These are phyloP conservation scores for Fragilaria crotonensis DNA, from an alignment of 108 stramenopile species.

Conservation along the genomic window DNA sequence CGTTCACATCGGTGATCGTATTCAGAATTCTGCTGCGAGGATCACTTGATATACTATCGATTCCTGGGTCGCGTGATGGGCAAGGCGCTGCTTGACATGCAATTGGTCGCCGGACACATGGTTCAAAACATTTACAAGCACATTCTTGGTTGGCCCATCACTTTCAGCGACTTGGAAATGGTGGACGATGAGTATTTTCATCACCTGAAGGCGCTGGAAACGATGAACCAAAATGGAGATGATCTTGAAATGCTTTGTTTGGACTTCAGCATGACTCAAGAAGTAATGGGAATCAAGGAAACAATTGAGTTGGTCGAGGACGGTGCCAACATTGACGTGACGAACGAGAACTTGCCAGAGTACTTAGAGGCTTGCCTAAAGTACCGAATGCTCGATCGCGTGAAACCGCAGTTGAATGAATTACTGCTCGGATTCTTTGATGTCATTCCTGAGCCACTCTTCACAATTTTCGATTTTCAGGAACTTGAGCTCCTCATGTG, in stretches of 20 bases:
- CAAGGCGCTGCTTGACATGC: conserved; percentile 96
- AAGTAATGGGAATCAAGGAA: conserved; percentile 63
- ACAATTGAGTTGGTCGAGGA: conserved; percentile 78
- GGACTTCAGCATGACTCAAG: conserved; percentile 89
- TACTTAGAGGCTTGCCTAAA: conserved; percentile 91
- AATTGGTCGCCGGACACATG: conserved; percentile 96
- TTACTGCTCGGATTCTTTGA: conserved; percentile 93
- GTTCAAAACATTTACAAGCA: conserved; percentile 97
- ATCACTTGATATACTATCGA: conserved; percentile 92
- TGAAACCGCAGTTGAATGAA: conserved; percentile 85
- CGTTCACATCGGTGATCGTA: too few relatives aligned
- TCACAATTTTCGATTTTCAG: conserved; percentile 93
- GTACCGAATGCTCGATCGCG: conserved; percentile 81
- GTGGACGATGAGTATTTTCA: conserved; percentile 62
- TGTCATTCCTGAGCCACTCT: conserved; percentile 90
- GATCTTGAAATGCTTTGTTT: conserved; percentile 49
- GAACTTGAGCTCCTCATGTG: conserved; percentile 98
- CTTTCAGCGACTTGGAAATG: conserved; percentile 63
- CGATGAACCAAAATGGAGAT: conserved; percentile 29
- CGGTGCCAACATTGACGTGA: conserved; percentile 85
- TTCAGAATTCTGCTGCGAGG: conserved; percentile 67
- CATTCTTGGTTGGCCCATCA: conserved; percentile 89
- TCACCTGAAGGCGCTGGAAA: conserved; percentile 25
- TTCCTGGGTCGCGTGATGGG: conserved; percentile 97
- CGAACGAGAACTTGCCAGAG: conserved; percentile 91